Evolutionary conservation across 306 rosid species (phyloP).

Genomic region (Quercus cerris): DNA sequence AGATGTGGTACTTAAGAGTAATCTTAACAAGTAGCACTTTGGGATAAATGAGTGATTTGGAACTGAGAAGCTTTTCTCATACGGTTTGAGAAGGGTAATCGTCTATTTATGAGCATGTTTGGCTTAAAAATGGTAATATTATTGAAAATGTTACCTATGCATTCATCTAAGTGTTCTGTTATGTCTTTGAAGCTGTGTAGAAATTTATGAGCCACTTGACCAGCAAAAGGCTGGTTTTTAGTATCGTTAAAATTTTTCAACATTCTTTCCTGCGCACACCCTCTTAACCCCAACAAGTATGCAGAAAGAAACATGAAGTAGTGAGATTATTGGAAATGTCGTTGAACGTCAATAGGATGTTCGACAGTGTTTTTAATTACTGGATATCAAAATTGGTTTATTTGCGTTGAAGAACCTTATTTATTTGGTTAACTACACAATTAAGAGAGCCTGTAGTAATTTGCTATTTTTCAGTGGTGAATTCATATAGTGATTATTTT

Average conservation of each 20-base stretch:
- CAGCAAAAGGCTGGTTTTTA: neutral
- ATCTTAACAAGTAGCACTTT: neutral
- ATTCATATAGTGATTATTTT: neutral
- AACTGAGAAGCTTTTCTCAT: neutral
- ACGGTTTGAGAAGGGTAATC: neutral
- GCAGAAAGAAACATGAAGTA: neutral
- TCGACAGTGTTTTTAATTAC: no score
- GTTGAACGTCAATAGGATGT: neutral
- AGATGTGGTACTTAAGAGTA: neutral
- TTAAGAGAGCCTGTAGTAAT: neutral
- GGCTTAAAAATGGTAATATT: neutral
- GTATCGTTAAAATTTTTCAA: neutral
- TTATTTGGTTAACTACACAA: neutral
- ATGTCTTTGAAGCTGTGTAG: conserved; percentile 8
- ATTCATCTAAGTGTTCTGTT: neutral
- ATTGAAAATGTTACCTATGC: neutral
- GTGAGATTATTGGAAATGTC: neutral
- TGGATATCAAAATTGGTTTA: neutral
- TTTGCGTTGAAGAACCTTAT: neutral
- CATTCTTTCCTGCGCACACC: neutral
- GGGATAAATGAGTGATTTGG: neutral
- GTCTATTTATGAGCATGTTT: neutral
- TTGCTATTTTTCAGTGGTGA: neutral
- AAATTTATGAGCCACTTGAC: neutral
- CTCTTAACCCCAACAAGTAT: neutral